These are phyloP conservation scores for Simmondsia chinensis DNA, from an alignment of 148 eudicot genomes.

Conservation along the genomic window DNA sequence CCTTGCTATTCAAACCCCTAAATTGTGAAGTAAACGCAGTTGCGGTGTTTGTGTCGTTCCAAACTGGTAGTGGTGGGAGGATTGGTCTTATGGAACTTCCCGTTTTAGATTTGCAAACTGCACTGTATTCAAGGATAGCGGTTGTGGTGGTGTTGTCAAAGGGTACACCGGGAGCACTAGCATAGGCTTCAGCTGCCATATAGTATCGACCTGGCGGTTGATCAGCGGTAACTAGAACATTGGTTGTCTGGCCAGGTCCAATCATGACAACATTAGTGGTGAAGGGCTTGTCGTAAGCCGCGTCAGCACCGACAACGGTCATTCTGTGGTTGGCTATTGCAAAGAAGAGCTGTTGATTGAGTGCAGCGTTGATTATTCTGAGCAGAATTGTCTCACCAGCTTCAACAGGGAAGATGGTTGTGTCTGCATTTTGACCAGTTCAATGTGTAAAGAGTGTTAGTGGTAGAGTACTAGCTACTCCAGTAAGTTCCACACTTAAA, in stretches of 20 bases:
- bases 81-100: constrained; percentile 24
- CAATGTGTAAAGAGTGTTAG: no score
- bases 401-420: constrained; percentile 28
- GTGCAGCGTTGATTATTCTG: constrained; percentile 87
- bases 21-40: constrained; percentile 48
- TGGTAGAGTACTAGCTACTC: no score
- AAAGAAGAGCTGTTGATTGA: constrained; percentile 88
- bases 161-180: constrained; percentile 43
- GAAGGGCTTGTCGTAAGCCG: constrained; percentile 61
- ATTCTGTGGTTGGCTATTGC: constrained; percentile 67
- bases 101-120: constrained; percentile 8
- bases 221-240: constrained; percentile 61
- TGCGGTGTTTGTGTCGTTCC: constrained; percentile 69
- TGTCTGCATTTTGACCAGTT: no score
- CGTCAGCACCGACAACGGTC: constrained; percentile 71
- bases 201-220: constrained; percentile 68
- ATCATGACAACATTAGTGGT: constrained; percentile 57
- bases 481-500: no score
- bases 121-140: constrained; percentile 76
- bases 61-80: constrained; percentile 57
- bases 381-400: constrained; percentile 66
- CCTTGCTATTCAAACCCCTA: constrained; percentile 37
- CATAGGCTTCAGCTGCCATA: constrained; percentile 81
- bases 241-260: constrained; percentile 89
- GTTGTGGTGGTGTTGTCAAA: constrained; percentile 93